Evolutionary conservation across 208 protist species (phyloP), one percentile per base, ranked within the genome.

Genomic region (Trypanosoma theileri): DNA sequence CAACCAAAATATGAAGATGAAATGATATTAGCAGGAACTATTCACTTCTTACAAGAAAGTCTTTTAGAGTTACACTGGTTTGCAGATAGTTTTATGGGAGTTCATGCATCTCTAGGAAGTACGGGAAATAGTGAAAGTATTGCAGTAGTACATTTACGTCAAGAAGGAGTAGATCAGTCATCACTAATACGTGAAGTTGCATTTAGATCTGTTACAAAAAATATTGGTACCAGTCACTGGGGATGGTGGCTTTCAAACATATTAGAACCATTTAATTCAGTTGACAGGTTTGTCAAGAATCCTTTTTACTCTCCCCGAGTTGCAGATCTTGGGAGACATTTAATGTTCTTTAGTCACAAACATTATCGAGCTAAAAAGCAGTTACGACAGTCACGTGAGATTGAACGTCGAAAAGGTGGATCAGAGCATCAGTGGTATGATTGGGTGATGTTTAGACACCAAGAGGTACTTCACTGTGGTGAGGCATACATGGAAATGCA

Each of bases 401-500:
- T 96, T 51, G 88, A 96, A 73, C 81, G 88, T 35, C 83, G 88
- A n/a, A 88, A 81, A 24, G 91, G 91, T 28, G 91, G 91, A 12
- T 59, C 68, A 19, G 91, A 94, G 80, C 88, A 96, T 59, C 75
- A 91, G 78, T 96, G 91, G 91, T 93, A 94, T 53, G 91, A 96
- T 77, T 93, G 87, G 91, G 71, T 81, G 22, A 89, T 91, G 82
- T 96, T 96, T 58, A 88, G 85, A 44, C 88, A 96, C 62, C 83
- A 85, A 48, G 80, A 90, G 35, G 88, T 96, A 31, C 71, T 91
- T 22, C 91, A 96, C 73, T 96, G 91, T 69, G 91, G 91, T 17
- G 91, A 96, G 73, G 87, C 88, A 12, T 93, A 93, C 66, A 94
- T 96, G 87, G 91, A 96, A 65, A 91, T 92, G 80, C 71, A 80